Evolutionary conservation across 78 protist species (phyloP), one percentile per base, ranked within the genome.

Genomic region (Dictyostelium firmibasis): DNA sequence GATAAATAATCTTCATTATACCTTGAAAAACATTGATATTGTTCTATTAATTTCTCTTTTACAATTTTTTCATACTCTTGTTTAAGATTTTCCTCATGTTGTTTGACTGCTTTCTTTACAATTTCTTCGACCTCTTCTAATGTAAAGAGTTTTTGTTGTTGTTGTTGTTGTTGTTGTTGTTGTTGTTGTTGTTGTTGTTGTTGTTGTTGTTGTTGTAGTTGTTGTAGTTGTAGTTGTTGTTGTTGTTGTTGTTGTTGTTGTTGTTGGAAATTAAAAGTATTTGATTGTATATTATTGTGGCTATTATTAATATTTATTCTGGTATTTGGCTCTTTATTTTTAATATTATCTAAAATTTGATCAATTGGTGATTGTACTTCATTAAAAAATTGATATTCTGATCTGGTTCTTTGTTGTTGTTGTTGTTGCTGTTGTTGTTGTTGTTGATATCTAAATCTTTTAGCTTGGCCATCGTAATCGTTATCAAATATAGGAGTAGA

Each of bases 1-100:
- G 96, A 94, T 11, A 94, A 78, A 78, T 86, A 94, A 75, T 82
- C 88, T 25, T 94, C 93, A 25, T 94, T 94, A 36, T 85, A 94
- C 50, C 60, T 86, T 38, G 96, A 76, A 23, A 94, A 94, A 67
- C 93, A 74, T 69, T 85, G 91, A 76, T 78, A 94, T 78, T 94
- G 96, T 62, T 94, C 96, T 2, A 76, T 53, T 16, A 94, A 62
- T 85, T 94, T 94, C n/a, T 85, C 81, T 67, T 85, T 86, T 5
- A 94, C 85, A 29, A 94, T 94, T 43, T 36, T 41, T 62, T 94
- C 96, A 81, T 94, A 94, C 70, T 94, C 96, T 43, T 62, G 60
- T 41, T 85, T 69, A 7, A 94, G 47, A 27, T 64, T 77, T 31
- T 50, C 79, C 31, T 94, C 96, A n/a, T 89, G 67, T 64, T 94